Evolutionary conservation across 164 flowering plant genomes (phyloP).

Genomic region (Hamamelis virginiana): DNA sequence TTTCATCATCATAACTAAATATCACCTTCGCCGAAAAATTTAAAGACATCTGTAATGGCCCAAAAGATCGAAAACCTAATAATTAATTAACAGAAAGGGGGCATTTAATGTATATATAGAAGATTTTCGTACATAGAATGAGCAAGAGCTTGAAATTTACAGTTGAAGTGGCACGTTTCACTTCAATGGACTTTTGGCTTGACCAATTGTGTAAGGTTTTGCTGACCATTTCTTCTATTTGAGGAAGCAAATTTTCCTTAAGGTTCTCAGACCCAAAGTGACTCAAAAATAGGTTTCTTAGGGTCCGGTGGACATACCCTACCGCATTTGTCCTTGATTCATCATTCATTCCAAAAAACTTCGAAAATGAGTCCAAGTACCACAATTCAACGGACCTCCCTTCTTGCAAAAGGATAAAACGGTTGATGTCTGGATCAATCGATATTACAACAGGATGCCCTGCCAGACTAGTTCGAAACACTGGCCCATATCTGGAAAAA

Average conservation of each 20-base stretch:
- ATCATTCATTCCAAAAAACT: not conserved
- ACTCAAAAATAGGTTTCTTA: too few species aligned
- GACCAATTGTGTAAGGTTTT: constrained; percentile 7
- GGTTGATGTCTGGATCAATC: constrained; percentile 17
- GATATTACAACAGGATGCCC: constrained; percentile 11
- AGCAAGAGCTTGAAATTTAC: too few species aligned
- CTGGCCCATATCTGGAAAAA: too few species aligned
- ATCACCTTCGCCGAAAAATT: constrained; percentile 11
- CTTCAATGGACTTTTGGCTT: not conserved
- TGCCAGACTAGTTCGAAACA: too few species aligned
- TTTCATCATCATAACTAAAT: constrained; percentile 14
- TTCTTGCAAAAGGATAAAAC: constrained; percentile 15
- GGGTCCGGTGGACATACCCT: too few species aligned
- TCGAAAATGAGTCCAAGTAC: constrained; percentile 8
- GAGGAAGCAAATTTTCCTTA: too few species aligned
- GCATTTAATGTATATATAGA: too few species aligned
- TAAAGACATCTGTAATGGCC: constrained; percentile 27
- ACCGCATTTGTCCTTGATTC: too few species aligned
- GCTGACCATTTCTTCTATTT: not conserved
- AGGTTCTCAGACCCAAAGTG: too few species aligned
- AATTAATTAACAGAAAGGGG: too few species aligned
- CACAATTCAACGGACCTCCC: constrained; percentile 16
- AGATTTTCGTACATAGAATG: too few species aligned
- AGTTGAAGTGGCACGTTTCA: not conserved
- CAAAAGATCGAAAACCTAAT: too few species aligned